Conservation (phyloP, 1,284 basidiomycete species). For the Vanrija pseudolonga region DNA sequence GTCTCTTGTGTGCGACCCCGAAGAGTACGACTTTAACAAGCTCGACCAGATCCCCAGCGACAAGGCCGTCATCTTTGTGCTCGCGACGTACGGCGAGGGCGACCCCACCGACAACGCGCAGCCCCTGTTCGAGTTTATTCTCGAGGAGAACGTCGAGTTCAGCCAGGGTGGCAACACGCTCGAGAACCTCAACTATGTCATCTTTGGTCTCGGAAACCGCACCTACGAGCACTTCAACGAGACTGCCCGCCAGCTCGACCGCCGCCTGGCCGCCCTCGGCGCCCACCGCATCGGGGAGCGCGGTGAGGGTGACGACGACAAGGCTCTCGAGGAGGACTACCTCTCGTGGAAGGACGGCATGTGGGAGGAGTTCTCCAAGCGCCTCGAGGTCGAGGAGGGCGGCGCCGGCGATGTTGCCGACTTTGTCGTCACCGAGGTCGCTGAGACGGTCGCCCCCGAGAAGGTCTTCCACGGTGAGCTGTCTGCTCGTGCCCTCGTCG, state of each 20-base stretch:
- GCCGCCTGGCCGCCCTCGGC: constrained; percentile 70
- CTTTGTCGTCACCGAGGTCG: constrained; percentile 81
- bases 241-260: constrained; percentile 77
- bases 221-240: constrained; percentile 96
- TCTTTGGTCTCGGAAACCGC: constrained; percentile 91
- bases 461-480: constrained; percentile 92
- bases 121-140: constrained; percentile 84
- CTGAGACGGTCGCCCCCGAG: constrained; percentile 61
- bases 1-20: constrained; percentile 89
- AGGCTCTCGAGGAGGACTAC: constrained; percentile 99
- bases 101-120: constrained; percentile 99
- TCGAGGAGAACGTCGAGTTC: constrained; percentile 82
- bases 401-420: constrained; percentile 93
- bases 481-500: constrained; percentile 74
- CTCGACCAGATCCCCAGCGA: constrained; percentile 86
- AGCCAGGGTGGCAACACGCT: constrained; percentile 62
- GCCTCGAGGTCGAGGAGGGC: constrained; percentile 88
- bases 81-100: constrained; percentile 98
- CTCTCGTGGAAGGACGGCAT: constrained; percentile 98
- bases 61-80: constrained; percentile 76
- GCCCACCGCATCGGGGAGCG: constrained; percentile 81
- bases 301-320: constrained; percentile 97
- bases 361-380: constrained; percentile 81
- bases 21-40: constrained; percentile 96
- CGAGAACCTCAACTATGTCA: constrained; percentile 86